These are phyloP conservation scores for Magnusiomyces ingens DNA, from an alignment of 1,139 yeast genomes.

Conservation along the genomic window DNA sequence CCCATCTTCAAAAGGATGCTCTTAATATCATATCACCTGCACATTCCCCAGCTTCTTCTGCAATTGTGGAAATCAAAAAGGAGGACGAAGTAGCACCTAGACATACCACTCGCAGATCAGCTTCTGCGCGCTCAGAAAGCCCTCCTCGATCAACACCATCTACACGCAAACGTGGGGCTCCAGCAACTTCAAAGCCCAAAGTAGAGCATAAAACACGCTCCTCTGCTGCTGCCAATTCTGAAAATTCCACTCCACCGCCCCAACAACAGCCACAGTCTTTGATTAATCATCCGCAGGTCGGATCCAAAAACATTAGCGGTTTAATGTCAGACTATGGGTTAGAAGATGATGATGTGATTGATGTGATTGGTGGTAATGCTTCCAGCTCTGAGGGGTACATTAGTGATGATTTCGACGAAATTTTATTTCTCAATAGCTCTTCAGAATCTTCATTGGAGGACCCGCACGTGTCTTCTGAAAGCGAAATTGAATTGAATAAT, in stretches of 20 bases:
- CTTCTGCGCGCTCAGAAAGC: neutral
- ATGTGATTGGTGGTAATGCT: neutral
- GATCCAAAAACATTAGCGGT: neutral
- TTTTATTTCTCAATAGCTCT: constrained; percentile 4
- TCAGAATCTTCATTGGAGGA: neutral
- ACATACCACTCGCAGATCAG: neutral
- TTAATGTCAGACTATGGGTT: neutral
- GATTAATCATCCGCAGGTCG: neutral
- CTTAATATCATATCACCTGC: constrained; percentile 1
- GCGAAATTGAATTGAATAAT: neutral
- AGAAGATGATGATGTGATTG: neutral
- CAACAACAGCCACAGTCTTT: neutral
- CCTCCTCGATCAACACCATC: neutral
- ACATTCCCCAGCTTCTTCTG: neutral
- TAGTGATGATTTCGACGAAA: constrained; percentile 5
- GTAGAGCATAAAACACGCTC: neutral
- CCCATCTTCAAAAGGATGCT: constrained; percentile 21
- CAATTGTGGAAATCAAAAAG: neutral
- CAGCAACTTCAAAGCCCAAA: neutral
- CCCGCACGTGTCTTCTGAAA: neutral
- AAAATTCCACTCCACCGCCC: neutral
- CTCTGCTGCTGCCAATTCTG: neutral
- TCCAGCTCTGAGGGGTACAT: constrained; percentile 2
- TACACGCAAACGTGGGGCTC: neutral
- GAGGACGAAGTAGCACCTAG: neutral